Base-by-base conservation (phyloP, 495 filamentous ascomycete genomes). In the Penicillium lagena region DNA sequence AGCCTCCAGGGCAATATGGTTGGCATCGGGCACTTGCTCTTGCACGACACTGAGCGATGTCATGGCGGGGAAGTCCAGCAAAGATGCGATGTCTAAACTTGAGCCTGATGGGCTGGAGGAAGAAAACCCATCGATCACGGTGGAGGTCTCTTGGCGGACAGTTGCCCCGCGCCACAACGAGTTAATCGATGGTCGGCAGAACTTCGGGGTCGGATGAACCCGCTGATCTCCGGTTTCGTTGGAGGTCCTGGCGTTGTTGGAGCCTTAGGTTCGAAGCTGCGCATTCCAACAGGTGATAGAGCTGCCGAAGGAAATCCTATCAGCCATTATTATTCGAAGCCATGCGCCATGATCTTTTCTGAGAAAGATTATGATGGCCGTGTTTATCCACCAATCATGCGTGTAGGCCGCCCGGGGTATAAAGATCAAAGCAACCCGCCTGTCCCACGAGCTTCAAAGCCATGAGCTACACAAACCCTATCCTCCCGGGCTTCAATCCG, bases 401-500 rank as follows among this genome's bases (percentile, higher is more conserved):
- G 2, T 4, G 22, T 22, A 22, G 4, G 2, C 22, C 22, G 2
- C 17, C 1, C 1, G 22, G 22, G 22, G 4, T 22, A 22, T 22
- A 22, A 22, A 22, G 22, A 3, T 5, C 52, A 42, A 15, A 38
- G 22, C 11, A 47, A 54, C 11, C 44, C 46, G 8, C 39, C 51
- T 0, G 46, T 56, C 6, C 36, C 51, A 11, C 40, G 41, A 2
- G 43, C 43, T 22, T 40, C 45, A 12, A 42, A 15, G 30, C 14
- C 29, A 50, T 50, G 47, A 45, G 38, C 34, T 62, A 52, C 17
- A 41, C 28, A 12, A 68, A 70, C 40, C 58, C 66, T 5, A 64
- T 71, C 12, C 62, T 71, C 22, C 59, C 62, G 0, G 69, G 67
- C 13, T 72, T 68, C 45, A 71, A 70, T 32, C 68, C 65, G 1